Evolutionary conservation across 768 basidiomycete species (phyloP).

Genomic region (Pulveroboletus frians): DNA sequence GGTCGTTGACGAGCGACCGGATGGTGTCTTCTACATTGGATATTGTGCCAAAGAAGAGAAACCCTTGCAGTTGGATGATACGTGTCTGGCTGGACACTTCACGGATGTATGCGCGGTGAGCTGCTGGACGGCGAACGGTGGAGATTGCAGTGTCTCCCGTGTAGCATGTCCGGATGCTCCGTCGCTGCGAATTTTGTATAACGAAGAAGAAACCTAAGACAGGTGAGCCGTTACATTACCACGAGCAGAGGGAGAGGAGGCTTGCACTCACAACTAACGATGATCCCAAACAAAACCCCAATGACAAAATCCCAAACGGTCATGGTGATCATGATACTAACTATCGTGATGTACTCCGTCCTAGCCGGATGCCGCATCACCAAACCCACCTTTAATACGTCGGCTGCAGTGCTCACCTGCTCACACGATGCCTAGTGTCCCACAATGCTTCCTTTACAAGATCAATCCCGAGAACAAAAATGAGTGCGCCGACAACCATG

Average conservation of each 20-base stretch:
- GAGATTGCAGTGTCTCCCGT: conserved; percentile 83
- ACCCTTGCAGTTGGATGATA: conserved; percentile 86
- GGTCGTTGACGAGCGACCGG: conserved; percentile 63
- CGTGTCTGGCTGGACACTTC: conserved; percentile 90
- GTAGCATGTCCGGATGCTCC: conserved; percentile 79
- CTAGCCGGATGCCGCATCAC: conserved; percentile 30
- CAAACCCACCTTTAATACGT: not conserved
- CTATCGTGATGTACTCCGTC: conserved; percentile 76
- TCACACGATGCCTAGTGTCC: conserved; percentile 90
- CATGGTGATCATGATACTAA: conserved; percentile 88
- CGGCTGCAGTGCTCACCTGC: conserved; percentile 42
- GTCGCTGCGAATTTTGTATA: conserved; percentile 83
- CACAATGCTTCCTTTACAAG: conserved; percentile 93
- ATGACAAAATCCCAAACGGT: conserved; percentile 92
- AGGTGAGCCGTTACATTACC: conserved; percentile 1
- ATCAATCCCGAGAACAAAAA: conserved; percentile 92
- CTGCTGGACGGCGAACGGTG: conserved; percentile 83
- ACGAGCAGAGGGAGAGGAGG: not conserved
- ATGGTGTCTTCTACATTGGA: conserved; percentile 85
- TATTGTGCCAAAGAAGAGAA: conserved; percentile 93
- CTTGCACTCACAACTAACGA: conserved; percentile 70
- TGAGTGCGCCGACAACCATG: conserved; percentile 85
- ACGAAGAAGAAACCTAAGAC: conserved; percentile 86
- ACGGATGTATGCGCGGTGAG: conserved; percentile 86
- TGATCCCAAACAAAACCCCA: conserved; percentile 87